Percentiles rank a stretch among this genome's conserved stretches.
These are phyloP conservation scores for Saturnispora gosingensis DNA, from an alignment of 805 yeast species.

Conservation along the genomic window DNA sequence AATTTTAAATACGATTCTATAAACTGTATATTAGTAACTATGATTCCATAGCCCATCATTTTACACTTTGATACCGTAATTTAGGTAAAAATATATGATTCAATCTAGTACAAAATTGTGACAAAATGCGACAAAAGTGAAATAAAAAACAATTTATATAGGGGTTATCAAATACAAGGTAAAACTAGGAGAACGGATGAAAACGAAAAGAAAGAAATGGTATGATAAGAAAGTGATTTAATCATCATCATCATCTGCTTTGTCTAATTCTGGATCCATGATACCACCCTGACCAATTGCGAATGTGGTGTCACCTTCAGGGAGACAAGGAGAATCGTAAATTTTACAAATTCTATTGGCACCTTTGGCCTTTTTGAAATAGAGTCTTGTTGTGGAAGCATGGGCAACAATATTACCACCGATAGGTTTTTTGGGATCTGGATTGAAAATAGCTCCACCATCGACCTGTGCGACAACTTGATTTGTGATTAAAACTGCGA, in stretches of 20 bases:
- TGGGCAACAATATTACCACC: conserved; percentile 98
- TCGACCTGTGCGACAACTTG: conserved; percentile 98
- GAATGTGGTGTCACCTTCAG: conserved; percentile 90
- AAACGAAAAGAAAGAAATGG: neutral
- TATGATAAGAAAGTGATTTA: conserved; percentile 19
- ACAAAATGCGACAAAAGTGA: neutral
- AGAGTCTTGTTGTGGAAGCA: conserved; percentile 87
- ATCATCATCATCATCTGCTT: conserved; percentile 39
- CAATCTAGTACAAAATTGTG: neutral
- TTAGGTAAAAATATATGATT: neutral
- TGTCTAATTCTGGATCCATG: conserved; percentile 69
- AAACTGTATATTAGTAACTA: neutral
- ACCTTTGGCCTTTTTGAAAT: conserved; percentile 83
- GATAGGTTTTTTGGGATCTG: conserved; percentile 96
- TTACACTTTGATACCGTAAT: neutral
- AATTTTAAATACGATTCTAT: conserved; percentile 29
- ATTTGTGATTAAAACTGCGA: conserved; percentile 90
- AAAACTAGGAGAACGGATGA: neutral
- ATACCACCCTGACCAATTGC: conserved; percentile 96
- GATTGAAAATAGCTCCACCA: conserved; percentile 75
- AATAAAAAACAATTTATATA: neutral
- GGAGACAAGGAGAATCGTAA: conserved; percentile 92
- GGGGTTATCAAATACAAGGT: neutral
- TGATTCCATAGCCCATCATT: neutral
- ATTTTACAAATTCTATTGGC: conserved; percentile 91